These are phyloP conservation scores for Scopulariopsis brevicaulis DNA, from an alignment of 2,329 filamentous ascomycete genomes.

Conservation along the genomic window DNA sequence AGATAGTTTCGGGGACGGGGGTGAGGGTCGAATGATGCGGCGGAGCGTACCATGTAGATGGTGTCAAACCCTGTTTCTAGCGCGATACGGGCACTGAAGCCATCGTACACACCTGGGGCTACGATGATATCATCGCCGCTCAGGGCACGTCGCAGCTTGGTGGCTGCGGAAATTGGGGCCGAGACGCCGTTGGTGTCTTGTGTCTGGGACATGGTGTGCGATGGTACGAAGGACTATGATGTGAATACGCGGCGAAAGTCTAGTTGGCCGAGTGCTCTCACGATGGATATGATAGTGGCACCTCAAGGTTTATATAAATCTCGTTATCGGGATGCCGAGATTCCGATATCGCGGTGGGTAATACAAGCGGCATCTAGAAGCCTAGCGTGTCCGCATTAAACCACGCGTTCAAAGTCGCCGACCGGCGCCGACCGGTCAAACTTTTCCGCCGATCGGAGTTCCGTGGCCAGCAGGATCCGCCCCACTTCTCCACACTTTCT, in stretches of 20 bases:
- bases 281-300: too few species aligned
- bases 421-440: not conserved
- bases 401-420: too few species aligned
- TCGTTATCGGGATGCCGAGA: too few species aligned
- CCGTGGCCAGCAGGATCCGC: not conserved
- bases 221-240: not conserved
- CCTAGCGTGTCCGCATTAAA: too few species aligned
- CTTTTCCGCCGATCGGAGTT: not conserved
- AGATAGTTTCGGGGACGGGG: not conserved
- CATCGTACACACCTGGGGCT: constrained; percentile 58
- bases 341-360: too few species aligned
- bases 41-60: constrained; percentile 50
- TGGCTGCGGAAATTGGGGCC: constrained; percentile 7
- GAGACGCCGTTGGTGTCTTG: not conserved
- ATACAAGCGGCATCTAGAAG: too few species aligned
- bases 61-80: constrained; percentile 50
- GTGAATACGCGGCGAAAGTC: not conserved
- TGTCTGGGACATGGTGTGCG: not conserved
- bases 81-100: constrained; percentile 52
- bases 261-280: too few species aligned
- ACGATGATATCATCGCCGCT: constrained; percentile 32
- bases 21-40: not conserved
- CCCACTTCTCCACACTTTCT: not conserved
- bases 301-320: too few species aligned
- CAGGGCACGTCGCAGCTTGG: constrained; percentile 27